Evolutionary conservation across 2,329 filamentous ascomycete genomes (phyloP).

Genomic region (Fonsecaea pedrosoi): DNA sequence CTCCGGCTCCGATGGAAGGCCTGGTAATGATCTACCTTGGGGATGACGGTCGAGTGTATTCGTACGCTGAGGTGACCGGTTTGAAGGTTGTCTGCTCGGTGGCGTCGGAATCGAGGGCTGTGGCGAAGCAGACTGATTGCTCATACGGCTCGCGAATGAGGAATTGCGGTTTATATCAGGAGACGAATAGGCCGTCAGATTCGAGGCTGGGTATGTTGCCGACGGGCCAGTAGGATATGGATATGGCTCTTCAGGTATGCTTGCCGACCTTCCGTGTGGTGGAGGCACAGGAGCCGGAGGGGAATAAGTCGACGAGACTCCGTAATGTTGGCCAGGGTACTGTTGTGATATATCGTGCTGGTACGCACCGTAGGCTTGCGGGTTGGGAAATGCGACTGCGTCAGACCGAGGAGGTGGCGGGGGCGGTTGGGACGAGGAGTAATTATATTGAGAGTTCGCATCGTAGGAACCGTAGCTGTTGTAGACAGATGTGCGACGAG

Average conservation of each 20-base stretch:
- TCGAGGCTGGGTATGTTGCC: conserved; percentile 22
- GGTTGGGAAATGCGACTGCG: conserved; percentile 14
- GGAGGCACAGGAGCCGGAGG: conserved; percentile 50
- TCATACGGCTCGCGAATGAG: conserved; percentile 39
- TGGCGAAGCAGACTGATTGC: conserved; percentile 45
- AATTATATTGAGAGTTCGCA: conserved; percentile 42
- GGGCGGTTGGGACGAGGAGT: conserved; percentile 43
- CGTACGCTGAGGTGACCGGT: conserved; percentile 58
- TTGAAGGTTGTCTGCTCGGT: conserved; percentile 59
- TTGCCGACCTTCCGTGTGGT: conserved; percentile 42
- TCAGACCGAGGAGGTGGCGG: conserved; percentile 41
- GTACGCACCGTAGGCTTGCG: conserved; percentile 32
- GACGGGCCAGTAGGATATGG: conserved; percentile 25
- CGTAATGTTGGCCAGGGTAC: conserved; percentile 25
- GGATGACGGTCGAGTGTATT: conserved; percentile 64
- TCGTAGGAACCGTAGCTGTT: conserved; percentile 37
- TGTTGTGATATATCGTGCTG: conserved; percentile 31
- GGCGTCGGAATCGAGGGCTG: conserved; percentile 55
- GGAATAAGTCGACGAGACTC: conserved; percentile 31
- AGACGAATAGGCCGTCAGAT: conserved; percentile 31
- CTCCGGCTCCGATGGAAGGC: conserved; percentile 59
- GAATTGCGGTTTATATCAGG: conserved; percentile 37
- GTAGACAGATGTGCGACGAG: conserved; percentile 34
- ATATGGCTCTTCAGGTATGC: conserved; percentile 34
- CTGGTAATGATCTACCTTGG: conserved; percentile 64